These are phyloP conservation scores for Spongispora temasekensis DNA, from an alignment of 1,284 basidiomycete genomes.

Conservation along the genomic window DNA sequence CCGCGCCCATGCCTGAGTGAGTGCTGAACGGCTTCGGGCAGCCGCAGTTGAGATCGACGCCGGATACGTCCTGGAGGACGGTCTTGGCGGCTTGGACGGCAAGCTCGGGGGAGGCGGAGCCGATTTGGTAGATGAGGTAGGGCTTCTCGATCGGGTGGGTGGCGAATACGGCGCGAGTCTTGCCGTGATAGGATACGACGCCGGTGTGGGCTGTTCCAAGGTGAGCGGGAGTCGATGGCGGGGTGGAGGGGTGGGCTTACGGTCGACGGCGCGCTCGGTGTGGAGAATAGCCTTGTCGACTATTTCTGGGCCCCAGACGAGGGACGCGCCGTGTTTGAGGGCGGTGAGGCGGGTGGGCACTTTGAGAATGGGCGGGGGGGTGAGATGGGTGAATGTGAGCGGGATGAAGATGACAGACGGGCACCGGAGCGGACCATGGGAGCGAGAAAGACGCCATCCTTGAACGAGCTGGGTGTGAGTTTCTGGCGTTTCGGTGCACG, in stretches of 20 bases:
- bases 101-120: conserved; percentile 84
- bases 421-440: conserved; percentile 95
- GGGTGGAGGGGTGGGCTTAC: conserved; percentile 47
- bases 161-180: conserved; percentile 85
- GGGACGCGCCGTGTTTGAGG: conserved; percentile 89
- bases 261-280: conserved; percentile 79
- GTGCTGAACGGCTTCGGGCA: conserved; percentile 97
- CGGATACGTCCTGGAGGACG: conserved; percentile 89
- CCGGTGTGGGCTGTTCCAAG: conserved; percentile 70
- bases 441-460: conserved; percentile 84
- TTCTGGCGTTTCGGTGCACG: conserved; percentile 57
- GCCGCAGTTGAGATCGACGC: conserved; percentile 94
- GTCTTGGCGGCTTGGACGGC: conserved; percentile 90
- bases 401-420: conserved; percentile 50
- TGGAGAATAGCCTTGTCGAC: conserved; percentile 97
- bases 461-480: conserved; percentile 66
- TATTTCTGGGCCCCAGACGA: conserved; percentile 98
- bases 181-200: conserved; percentile 85
- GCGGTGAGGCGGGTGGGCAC: conserved; percentile 85
- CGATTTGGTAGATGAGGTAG: conserved; percentile 91
- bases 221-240: conserved; percentile 7
- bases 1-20: conserved; percentile 95
- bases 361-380: conserved; percentile 28
- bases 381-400: neutral
- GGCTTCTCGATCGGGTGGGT: conserved; percentile 95